Evolutionary conservation across 306 rosid species (phyloP).

Genomic region (Cicer arietinum): DNA sequence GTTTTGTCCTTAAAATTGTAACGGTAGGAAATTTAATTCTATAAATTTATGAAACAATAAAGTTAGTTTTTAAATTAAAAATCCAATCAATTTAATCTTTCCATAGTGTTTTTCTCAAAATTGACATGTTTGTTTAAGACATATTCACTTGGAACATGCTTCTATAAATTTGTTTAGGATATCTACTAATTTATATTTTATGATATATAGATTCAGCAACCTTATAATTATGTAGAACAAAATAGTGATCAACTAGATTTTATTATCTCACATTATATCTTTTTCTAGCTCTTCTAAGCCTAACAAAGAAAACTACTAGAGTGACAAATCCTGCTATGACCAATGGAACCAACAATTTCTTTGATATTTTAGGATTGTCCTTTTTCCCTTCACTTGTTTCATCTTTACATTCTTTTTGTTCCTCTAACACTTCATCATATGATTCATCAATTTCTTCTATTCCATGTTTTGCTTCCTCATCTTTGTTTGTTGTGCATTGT

Average conservation of each 20-base stretch:
- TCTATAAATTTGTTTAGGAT: too few species aligned
- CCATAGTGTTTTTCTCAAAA: too few species aligned
- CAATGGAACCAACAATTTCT: constrained; percentile 51
- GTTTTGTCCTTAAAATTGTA: too few species aligned
- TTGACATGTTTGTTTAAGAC: too few species aligned
- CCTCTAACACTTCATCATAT: constrained; percentile 16
- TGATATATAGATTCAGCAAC: too few species aligned
- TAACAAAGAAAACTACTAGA: constrained; percentile 48
- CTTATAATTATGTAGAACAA: too few species aligned
- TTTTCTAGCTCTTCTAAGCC: constrained; percentile 47
- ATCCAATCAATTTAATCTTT: too few species aligned
- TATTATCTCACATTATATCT: constrained; percentile 25
- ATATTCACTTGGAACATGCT: too few species aligned
- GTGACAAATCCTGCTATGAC: constrained; percentile 64
- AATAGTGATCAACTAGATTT: neutral
- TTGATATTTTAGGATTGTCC: constrained; percentile 34
- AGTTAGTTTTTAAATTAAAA: too few species aligned
- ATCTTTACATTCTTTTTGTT: constrained; percentile 39
- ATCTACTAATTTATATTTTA: too few species aligned
- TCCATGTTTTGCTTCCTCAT: constrained; percentile 26
- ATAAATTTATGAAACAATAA: too few species aligned
- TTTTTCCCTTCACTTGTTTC: constrained; percentile 39
- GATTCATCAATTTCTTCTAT: constrained; percentile 35
- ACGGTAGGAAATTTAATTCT: too few species aligned
- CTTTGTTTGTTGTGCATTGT: constrained; percentile 13